Evolutionary conservation across 306 rosid species (phyloP).

Genomic region (Ormosia semicastrata): DNA sequence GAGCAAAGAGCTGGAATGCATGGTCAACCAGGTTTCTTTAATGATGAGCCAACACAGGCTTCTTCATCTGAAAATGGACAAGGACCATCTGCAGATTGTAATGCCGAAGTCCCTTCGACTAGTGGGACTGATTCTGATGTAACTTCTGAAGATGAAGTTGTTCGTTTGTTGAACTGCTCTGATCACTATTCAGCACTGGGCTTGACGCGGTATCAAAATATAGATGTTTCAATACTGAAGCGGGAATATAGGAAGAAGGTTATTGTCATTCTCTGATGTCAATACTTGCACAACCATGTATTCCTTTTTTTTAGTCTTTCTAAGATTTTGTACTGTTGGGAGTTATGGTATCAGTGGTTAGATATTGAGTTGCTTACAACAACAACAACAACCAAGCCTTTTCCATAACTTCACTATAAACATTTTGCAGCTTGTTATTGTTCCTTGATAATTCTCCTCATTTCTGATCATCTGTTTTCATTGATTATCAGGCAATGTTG

Average conservation of each 20-base stretch:
- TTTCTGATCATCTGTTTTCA: conserved; percentile 23
- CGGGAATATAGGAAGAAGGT: conserved; percentile 97
- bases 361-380: conserved; percentile 22
- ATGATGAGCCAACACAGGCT: conserved; percentile 58
- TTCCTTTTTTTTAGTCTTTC: conserved; percentile 2
- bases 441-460: conserved; percentile 28
- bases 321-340: conserved; percentile 21
- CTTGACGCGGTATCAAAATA: conserved; percentile 61
- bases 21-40: conserved; percentile 64
- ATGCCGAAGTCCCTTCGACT: conserved; percentile 82
- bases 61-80: conserved; percentile 68
- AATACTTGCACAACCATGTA: conserved; percentile 22
- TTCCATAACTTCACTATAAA: background rate
- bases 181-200: conserved; percentile 92
- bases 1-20: conserved; percentile 77
- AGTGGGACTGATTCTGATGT: conserved; percentile 78
- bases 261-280: conserved; percentile 24
- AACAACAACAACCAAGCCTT: too few species aligned
- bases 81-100: conserved; percentile 64
- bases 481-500: conserved; percentile 84
- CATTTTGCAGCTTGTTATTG: conserved; percentile 18
- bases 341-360: background rate
- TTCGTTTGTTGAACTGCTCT: conserved; percentile 83
- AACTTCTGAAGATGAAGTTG: conserved; percentile 91
- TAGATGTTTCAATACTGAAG: conserved; percentile 76